Conservation (phyloP, 2,329 filamentous ascomycete species). For the Penicillium verrucosum region DNA sequence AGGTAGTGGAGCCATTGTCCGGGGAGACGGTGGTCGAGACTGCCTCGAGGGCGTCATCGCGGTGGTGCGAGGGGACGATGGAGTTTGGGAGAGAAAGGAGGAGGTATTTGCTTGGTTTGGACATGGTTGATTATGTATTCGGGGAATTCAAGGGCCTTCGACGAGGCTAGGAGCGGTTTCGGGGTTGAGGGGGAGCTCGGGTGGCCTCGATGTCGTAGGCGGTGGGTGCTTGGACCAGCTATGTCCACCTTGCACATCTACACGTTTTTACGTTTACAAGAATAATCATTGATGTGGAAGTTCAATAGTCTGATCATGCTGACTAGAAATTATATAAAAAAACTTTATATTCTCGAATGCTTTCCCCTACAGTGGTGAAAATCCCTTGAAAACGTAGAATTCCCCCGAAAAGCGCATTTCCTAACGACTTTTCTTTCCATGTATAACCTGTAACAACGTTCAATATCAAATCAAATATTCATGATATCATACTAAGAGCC, state of each 20-base stretch:
- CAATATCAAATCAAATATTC: not conserved
- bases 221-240: conserved; percentile 22
- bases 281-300: not conserved
- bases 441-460: not conserved
- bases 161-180: conserved; percentile 13
- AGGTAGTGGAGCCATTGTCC: conserved; percentile 71
- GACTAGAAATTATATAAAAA: not conserved
- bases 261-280: not conserved
- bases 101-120: conserved; percentile 64
- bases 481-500: not conserved
- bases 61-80: conserved; percentile 75
- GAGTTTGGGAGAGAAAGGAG: conserved; percentile 86
- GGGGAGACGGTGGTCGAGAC: conserved; percentile 68
- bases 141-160: conserved; percentile 7
- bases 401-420: not conserved
- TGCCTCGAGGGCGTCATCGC: conserved; percentile 75
- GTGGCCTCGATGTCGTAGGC: conserved; percentile 27
- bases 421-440: not conserved
- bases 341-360: not conserved
- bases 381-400: not conserved
- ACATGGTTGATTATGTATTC: conserved; percentile 33
- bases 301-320: not conserved
- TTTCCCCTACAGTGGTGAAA: not conserved
- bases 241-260: not conserved
- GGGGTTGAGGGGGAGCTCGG: conserved; percentile 16